Evolutionary conservation across 2,329 filamentous ascomycete genomes (phyloP).

Genomic region (Leptographium radiaticola): DNA sequence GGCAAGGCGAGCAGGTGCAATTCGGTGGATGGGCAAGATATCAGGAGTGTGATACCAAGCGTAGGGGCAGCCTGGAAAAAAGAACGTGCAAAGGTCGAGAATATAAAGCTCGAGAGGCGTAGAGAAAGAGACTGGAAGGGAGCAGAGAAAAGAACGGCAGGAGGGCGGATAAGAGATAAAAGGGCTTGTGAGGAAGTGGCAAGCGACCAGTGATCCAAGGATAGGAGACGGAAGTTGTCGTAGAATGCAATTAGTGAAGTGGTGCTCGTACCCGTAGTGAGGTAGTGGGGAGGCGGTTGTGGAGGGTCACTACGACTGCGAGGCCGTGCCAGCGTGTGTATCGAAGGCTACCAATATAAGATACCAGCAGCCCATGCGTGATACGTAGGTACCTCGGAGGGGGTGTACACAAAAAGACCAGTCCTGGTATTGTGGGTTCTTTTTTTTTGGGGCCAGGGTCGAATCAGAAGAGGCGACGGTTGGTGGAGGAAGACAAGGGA

Average conservation of each 20-base stretch:
- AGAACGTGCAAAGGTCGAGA: neutral
- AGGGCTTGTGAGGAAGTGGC: neutral
- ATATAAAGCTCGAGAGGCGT: neutral
- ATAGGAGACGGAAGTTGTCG: neutral
- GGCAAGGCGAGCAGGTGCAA: neutral
- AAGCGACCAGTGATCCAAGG: neutral
- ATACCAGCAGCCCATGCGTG: neutral
- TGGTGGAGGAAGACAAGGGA: neutral
- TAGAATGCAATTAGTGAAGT: slow-evolving; percentile 2
- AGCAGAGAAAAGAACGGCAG: neutral
- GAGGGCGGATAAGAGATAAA: neutral
- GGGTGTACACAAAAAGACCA: neutral
- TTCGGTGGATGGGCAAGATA: neutral
- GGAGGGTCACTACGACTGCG: neutral
- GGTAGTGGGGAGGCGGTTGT: neutral
- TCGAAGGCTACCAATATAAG: slow-evolving; percentile 2
- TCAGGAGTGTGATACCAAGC: neutral
- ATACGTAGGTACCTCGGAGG: neutral
- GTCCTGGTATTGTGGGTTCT: neutral
- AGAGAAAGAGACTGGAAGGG: neutral
- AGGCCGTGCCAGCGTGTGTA: neutral
- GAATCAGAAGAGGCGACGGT: neutral
- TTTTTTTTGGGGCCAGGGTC: neutral
- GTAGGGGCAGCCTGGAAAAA: neutral
- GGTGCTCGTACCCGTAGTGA: neutral